These are phyloP conservation scores for Cladosporium oxysporum DNA, from an alignment of 2,329 filamentous ascomycete species.

Conservation along the genomic window DNA sequence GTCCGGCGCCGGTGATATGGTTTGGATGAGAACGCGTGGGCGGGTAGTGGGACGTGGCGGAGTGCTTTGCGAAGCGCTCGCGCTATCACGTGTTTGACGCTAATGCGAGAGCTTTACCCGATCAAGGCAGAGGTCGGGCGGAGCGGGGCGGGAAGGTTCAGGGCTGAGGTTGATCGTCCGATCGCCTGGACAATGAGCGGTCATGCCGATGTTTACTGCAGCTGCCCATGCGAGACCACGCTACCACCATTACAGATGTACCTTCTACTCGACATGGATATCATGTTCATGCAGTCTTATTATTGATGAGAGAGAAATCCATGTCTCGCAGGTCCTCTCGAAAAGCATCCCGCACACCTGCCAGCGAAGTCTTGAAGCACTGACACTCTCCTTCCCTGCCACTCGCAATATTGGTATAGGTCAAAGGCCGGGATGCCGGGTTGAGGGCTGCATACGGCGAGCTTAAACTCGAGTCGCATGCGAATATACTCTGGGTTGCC, in stretches of 20 bases:
- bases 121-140: neutral
- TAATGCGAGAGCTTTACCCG: slow-evolving; percentile 8
- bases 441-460: neutral
- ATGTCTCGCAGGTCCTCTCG: neutral
- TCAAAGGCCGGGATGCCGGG: slow-evolving; percentile 1
- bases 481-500: neutral
- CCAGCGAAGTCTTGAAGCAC: neutral
- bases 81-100: slow-evolving; percentile 19
- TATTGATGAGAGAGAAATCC: neutral
- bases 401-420: neutral
- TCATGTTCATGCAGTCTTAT: neutral
- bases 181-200: neutral
- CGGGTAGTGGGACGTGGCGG: neutral
- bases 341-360: neutral
- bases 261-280: neutral
- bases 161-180: neutral
- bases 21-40: neutral
- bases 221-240: neutral
- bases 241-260: neutral
- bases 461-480: neutral
- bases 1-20: neutral
- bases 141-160: neutral
- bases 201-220: neutral
- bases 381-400: neutral
- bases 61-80: slow-evolving; percentile 11